These are phyloP conservation scores for Chloromonas sp. DNA, from an alignment of 163 green algal genomes.

Conservation along the genomic window DNA sequence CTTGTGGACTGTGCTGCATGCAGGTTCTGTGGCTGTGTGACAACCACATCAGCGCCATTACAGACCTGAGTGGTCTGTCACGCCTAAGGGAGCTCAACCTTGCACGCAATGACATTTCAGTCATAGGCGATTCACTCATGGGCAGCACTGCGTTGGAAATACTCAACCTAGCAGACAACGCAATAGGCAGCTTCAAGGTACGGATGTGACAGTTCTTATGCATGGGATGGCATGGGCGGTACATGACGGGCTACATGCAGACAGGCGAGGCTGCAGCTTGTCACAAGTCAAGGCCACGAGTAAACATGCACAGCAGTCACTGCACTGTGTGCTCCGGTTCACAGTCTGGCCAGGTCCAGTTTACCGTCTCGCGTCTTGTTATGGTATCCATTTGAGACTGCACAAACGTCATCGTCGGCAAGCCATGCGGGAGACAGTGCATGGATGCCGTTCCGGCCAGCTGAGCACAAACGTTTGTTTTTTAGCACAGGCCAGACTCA, in stretches of 20 bases:
- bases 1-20: background rate
- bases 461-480: too few species aligned
- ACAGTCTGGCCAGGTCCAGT: too few species aligned
- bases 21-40: slow-evolving; percentile 68
- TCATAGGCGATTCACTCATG: slow-evolving; percentile 34
- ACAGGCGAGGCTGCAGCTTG: background rate
- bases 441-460: too few species aligned
- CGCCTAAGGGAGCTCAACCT: slow-evolving; percentile 59
- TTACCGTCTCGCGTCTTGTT: too few species aligned
- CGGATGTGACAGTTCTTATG: background rate
- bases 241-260: background rate
- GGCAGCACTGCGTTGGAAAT: slow-evolving; percentile 36
- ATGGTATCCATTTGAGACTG: too few species aligned
- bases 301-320: too few species aligned
- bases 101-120: slow-evolving; percentile 58
- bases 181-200: slow-evolving; percentile 60
- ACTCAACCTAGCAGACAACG: slow-evolving; percentile 69
- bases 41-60: slow-evolving; percentile 59
- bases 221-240: too few species aligned
- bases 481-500: too few species aligned
- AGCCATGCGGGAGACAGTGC: too few species aligned
- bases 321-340: too few species aligned
- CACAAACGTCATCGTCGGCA: too few species aligned
- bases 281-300: too few species aligned
- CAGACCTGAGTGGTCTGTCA: slow-evolving; percentile 37